These are phyloP conservation scores for Fragilaria radians DNA, from an alignment of 108 stramenopile genomes.

Conservation along the genomic window DNA sequence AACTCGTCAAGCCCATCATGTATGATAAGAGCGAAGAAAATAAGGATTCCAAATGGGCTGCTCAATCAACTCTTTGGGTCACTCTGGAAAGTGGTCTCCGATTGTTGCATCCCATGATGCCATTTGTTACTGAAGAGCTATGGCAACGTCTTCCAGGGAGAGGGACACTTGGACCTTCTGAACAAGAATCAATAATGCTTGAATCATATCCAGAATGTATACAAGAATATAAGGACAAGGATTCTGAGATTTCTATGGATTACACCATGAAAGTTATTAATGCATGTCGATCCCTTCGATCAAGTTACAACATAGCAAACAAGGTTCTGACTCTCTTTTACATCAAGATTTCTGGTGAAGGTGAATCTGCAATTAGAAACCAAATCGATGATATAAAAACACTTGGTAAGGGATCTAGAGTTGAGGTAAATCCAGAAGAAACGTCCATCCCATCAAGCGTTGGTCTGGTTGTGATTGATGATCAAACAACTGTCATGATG, in stretches of 20 bases:
- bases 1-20: slow-evolving; percentile 97
- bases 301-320: slow-evolving; percentile 79
- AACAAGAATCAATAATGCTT: slow-evolving; percentile 92
- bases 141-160: slow-evolving; percentile 99
- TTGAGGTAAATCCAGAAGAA: slow-evolving; percentile 56
- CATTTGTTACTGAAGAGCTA: slow-evolving; percentile 98
- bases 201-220: slow-evolving; percentile 80
- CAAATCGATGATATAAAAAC: slow-evolving; percentile 76
- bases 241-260: slow-evolving; percentile 66
- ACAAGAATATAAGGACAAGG: slow-evolving; percentile 45
- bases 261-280: slow-evolving; percentile 74
- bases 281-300: slow-evolving; percentile 76
- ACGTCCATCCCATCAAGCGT: slow-evolving; percentile 57
- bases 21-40: slow-evolving; percentile 64
- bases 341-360: slow-evolving; percentile 57
- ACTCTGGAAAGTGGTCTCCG: slow-evolving; percentile 88
- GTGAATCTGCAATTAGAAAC: slow-evolving; percentile 27
- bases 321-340: slow-evolving; percentile 80
- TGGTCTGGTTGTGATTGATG: slow-evolving; percentile 78
- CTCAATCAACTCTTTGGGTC: slow-evolving; percentile 91
- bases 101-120: slow-evolving; percentile 98
- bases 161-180: slow-evolving; percentile 79
- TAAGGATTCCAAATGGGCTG: slow-evolving; percentile 78
- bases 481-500: slow-evolving; percentile 80
- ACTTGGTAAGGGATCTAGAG: slow-evolving; percentile 62